Base-by-base conservation (phyloP, 108 stramenopile genomes). In the Ochromonas danica region DNA sequence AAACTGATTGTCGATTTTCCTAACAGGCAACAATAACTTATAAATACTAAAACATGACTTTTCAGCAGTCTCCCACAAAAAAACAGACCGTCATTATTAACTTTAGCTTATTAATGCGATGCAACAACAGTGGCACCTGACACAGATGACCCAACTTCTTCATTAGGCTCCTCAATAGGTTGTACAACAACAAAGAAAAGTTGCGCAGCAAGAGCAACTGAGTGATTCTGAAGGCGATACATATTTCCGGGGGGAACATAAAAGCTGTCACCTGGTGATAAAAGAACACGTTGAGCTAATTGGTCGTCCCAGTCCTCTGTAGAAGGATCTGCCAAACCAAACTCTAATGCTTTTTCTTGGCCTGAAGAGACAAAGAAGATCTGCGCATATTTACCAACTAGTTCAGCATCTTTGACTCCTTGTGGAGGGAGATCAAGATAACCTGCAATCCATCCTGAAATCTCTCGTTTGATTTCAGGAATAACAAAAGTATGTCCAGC, bases 141-240 rank as follows among this genome's bases (percentile, higher is more conserved):
- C n/a, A n/a, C n/a, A n/a, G n/a, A n/a, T n/a, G n/a, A n/a, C n/a
- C n/a, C n/a, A 71, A 31, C 1, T 1, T 0, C 40, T 30, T n/a
- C n/a, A n/a, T n/a, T n/a, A n/a, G n/a, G n/a, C n/a, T 1, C 75
- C 27, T 78, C 61, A 27, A 78, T 17, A 0, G 80, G 71, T 43
- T 85, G 90, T 57, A 97, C 91, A 79, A 97, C 94, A 2, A 91
- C 92, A 94, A 94, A 97, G 61, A 91, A 95, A 80, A 97, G 83
- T 42, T 84, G 74, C 61, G 89, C 90, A 70, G 89, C 80, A 3
- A 83, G 87, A 14, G 80, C 84, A 71, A 80, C 85, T 33, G 91
- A 91, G 81, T 95, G 97, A 85, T 97, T 97, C 79, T 93, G 85
- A 36, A 96, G 84, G 45, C 93, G 80, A 79, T 98, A 98, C 38